Evolutionary conservation across 2,329 filamentous ascomycete genomes (phyloP).

Genomic region (Aspergillus melleus): DNA sequence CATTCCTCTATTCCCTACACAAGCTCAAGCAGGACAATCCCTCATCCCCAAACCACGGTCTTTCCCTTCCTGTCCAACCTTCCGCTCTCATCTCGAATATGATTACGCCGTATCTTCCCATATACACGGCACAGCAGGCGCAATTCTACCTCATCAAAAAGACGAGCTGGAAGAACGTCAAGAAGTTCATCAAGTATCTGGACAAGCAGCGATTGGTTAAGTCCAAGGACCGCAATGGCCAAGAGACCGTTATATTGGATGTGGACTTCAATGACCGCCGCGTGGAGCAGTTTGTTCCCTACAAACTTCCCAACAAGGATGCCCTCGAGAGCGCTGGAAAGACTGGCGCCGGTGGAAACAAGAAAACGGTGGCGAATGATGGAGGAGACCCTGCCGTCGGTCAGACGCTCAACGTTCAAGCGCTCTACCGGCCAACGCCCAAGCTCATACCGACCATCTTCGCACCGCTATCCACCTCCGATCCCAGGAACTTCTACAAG

Average conservation of each 20-base stretch:
- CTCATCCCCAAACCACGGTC: conserved; percentile 52
- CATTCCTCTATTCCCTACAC: conserved; percentile 63
- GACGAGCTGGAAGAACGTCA: conserved; percentile 68
- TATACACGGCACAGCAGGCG: conserved; percentile 55
- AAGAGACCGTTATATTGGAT: conserved; percentile 64
- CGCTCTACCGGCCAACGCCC: conserved; percentile 57
- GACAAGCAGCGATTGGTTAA: conserved; percentile 65
- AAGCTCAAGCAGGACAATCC: conserved; percentile 60
- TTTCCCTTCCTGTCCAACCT: conserved; percentile 64
- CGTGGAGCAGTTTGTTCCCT: conserved; percentile 60
- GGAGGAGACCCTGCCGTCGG: conserved; percentile 44
- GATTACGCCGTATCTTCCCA: conserved; percentile 66
- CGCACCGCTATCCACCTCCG: conserved; percentile 45
- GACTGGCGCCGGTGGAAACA: conserved; percentile 26
- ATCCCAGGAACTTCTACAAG: conserved; percentile 58
- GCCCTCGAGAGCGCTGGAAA: conserved; percentile 44
- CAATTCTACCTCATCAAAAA: conserved; percentile 67
- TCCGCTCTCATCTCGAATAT: conserved; percentile 64
- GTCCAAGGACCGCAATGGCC: conserved; percentile 63
- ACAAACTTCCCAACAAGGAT: conserved; percentile 61
- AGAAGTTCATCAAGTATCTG: conserved; percentile 68
- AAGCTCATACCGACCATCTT: conserved; percentile 59
- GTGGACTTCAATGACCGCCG: conserved; percentile 62
- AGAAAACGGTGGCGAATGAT: conserved; percentile 24
- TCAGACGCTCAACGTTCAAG: conserved; percentile 49